Evolutionary conservation across 1,139 yeast species (phyloP).

Genomic region (Kodamaea arcana): DNA sequence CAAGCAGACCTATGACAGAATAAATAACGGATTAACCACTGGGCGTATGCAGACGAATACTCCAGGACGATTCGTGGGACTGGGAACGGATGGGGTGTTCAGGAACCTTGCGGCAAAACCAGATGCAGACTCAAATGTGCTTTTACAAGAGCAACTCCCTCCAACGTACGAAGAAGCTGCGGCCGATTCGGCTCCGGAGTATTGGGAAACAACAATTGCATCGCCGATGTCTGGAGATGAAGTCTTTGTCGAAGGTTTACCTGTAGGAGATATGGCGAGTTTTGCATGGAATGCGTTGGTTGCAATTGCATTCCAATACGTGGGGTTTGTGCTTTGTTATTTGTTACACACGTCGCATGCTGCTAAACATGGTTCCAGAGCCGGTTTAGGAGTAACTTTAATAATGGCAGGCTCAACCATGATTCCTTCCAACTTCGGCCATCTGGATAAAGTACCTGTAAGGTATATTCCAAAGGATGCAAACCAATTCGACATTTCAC

Average conservation of each 20-base stretch:
- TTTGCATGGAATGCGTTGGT: constrained; percentile 88
- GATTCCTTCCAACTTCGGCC: constrained; percentile 57
- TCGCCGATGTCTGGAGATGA: constrained; percentile 84
- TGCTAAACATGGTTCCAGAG: constrained; percentile 91
- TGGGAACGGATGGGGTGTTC: constrained; percentile 85
- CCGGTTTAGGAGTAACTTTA: constrained; percentile 86
- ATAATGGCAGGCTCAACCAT: constrained; percentile 71
- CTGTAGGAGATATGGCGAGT: constrained; percentile 89
- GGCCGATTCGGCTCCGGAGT: constrained; percentile 91
- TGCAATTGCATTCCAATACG: constrained; percentile 85
- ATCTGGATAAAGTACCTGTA: constrained; percentile 32
- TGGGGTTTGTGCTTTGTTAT: constrained; percentile 89
- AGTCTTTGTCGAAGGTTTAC: constrained; percentile 89
- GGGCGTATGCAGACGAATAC: constrained; percentile 44
- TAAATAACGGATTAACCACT: constrained; percentile 40
- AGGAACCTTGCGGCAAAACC: constrained; percentile 88
- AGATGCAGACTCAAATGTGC: constrained; percentile 44
- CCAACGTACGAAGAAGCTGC: constrained; percentile 96
- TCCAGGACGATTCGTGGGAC: constrained; percentile 48
- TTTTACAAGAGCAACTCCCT: constrained; percentile 52
- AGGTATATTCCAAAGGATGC: constrained; percentile 55
- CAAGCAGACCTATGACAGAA: constrained; percentile 42
- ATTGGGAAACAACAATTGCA: constrained; percentile 89
- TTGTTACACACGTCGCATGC: constrained; percentile 94
- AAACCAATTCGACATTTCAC: constrained; percentile 47